phyloP scores from a whole-genome alignment of 164 flowering plant species.

The Piper betle region DNA sequence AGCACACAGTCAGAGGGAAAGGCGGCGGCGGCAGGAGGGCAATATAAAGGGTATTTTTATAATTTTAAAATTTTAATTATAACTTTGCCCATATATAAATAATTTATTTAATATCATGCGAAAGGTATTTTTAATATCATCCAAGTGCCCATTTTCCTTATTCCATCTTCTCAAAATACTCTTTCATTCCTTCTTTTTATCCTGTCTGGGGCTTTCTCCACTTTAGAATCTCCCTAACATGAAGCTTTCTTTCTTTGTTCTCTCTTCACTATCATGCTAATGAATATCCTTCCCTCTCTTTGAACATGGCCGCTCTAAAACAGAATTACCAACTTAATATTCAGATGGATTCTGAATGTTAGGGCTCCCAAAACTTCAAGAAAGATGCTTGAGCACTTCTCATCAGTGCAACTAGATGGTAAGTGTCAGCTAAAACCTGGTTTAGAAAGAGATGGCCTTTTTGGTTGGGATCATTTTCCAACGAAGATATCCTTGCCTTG shows the following conservation, averaged over 20 bases:
- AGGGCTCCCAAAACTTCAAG: neutral
- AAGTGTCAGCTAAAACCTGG: neutral
- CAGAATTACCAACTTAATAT: neutral
- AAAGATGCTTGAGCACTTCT: neutral
- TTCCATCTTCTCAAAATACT: neutral
- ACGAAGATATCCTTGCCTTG: conserved; percentile 1
- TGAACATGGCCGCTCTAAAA: neutral
- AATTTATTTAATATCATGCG: no score
- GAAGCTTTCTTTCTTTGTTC: neutral
- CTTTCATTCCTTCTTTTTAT: neutral
- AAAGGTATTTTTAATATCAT: no score
- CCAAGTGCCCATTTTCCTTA: neutral
- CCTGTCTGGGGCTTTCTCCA: neutral
- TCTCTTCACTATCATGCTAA: neutral
- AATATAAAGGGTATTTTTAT: no score
- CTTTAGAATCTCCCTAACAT: conserved; percentile 1
- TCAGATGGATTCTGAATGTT: neutral
- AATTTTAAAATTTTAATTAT: no score
- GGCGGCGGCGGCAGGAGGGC: no score
- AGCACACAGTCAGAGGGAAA: no score
- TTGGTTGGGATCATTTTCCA: neutral
- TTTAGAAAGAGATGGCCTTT: neutral
- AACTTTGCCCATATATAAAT: no score
- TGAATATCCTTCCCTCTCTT: neutral
- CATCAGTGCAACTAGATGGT: neutral